Base-by-base conservation (phyloP, 805 yeast species). In the Saccharomycopsis olivae region DNA sequence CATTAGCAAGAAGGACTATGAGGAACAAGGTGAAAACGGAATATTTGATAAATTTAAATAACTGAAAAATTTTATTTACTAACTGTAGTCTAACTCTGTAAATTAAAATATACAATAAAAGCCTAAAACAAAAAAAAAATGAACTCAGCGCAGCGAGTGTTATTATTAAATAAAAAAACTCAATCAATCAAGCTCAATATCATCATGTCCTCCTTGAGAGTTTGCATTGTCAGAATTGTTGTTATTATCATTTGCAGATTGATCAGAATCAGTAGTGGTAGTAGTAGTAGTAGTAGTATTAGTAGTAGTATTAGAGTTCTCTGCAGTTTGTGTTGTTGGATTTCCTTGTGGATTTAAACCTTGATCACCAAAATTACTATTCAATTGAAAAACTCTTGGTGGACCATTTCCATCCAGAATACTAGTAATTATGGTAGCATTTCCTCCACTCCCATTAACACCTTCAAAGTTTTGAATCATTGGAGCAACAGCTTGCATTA, bases 1-100 rank as follows among this genome's bases (percentile, higher is more conserved):
- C 82, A 79, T 83, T 4, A 69, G 77, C 15, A 72, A 69, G 48
- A 70, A 67, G 36, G 94, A 83, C 52, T 83, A 73, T 54, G 74
- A 76, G 39, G 92, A 82, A 55, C 75, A 69, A 11, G 94, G 94
- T 8, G 64, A 58, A 47, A 71, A 67, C 23, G 53, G 53, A 33
- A 57, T 68, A n/a, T 40, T 56, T 14, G 73, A 67, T 38, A 65
- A 57, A 54, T 67, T 68, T 46, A 68, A 66, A 52, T 67, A 49
- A 28, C 6, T 6, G 16, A 8, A 8, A 10, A 8, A 23, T 23
- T 8, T 23, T 23, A 23, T 23, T 23, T 23, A 23, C 10, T 23
- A 23, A 23, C 25, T 23, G 25, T 23, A 23, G 25, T 23, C 10
- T 23, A 23, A 23, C 25, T 6, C 10, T 23, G 25, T 23, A 23